Evolutionary conservation across 1,139 yeast species (phyloP).

Genomic region (Diutina pseudorugosa): DNA sequence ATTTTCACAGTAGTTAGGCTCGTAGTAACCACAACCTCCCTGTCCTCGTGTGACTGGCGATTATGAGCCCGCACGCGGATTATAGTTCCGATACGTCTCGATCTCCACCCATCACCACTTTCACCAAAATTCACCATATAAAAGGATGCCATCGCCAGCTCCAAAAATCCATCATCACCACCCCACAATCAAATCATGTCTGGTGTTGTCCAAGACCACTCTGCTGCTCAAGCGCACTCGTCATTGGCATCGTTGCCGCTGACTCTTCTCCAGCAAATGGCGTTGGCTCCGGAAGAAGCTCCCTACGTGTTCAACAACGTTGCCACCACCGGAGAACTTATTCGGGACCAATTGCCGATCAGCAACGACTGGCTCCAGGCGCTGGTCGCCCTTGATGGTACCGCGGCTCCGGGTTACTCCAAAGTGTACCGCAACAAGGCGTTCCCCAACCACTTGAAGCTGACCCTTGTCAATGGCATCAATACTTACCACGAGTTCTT

Average conservation of each 20-base stretch:
- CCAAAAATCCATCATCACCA: not conserved
- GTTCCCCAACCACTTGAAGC: conserved; percentile 6
- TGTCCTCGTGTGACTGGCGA: not conserved
- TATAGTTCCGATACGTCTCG: not conserved
- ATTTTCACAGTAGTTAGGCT: too few relatives aligned
- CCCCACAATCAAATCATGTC: not conserved
- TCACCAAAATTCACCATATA: too few relatives aligned
- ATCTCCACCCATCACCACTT: too few relatives aligned
- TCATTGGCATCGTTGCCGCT: not conserved
- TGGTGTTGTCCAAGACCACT: not conserved
- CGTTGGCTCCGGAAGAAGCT: not conserved
- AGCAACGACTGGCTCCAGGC: not conserved
- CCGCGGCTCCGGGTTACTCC: conserved; percentile 34
- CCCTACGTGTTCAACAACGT: not conserved
- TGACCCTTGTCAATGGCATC: conserved; percentile 11
- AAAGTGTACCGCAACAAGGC: conserved; percentile 37
- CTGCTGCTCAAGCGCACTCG: not conserved
- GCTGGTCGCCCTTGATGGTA: conserved; percentile 4
- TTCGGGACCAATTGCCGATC: not conserved
- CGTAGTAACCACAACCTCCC: too few relatives aligned
- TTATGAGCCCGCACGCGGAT: not conserved
- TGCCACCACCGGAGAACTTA: not conserved
- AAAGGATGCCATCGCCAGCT: too few relatives aligned
- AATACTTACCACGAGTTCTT: conserved; percentile 19
- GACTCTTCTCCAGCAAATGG: not conserved